These are phyloP conservation scores for Hysterangium stoloniferum DNA, from an alignment of 768 basidiomycete species.

Conservation along the genomic window DNA sequence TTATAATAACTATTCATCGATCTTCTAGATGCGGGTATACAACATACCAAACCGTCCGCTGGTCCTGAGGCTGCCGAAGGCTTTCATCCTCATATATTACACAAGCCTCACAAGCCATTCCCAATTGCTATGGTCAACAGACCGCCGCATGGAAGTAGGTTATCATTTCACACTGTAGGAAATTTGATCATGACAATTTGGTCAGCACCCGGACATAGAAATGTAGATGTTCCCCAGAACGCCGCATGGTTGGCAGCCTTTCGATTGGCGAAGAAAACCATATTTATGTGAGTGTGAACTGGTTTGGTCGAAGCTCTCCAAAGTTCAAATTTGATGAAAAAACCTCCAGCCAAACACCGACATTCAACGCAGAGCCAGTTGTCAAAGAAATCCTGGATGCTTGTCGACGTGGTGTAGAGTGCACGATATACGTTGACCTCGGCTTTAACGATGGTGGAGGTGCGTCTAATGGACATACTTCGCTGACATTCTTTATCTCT, in stretches of 20 bases:
- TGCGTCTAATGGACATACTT: not conserved
- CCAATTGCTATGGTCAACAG: conserved; percentile 64
- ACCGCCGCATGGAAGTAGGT: conserved; percentile 45
- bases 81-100: conserved; percentile 55
- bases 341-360: conserved; percentile 52
- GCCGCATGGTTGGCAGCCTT: conserved; percentile 62
- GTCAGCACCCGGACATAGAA: conserved; percentile 35
- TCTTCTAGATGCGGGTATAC: conserved; percentile 6
- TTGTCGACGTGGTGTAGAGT: conserved; percentile 51
- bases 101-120: conserved; percentile 46
- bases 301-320: no score
- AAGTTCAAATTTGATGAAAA: no score
- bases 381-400: conserved; percentile 52
- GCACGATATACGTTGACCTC: conserved; percentile 53
- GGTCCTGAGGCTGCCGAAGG: conserved; percentile 29
- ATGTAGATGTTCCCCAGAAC: conserved; percentile 50
- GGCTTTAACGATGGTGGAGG: conserved; percentile 33
- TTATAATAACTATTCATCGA: not conserved
- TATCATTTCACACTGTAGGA: not conserved
- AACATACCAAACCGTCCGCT: conserved; percentile 1
- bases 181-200: not conserved
- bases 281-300: conserved; percentile 49
- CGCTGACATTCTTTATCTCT: not conserved
- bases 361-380: conserved; percentile 59
- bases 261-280: conserved; percentile 46